Percentiles rank a stretch among this genome's conserved stretches.
These are phyloP conservation scores for Nymphaea colorata DNA, from an alignment of 164 flowering plant genomes.

Conservation along the genomic window DNA sequence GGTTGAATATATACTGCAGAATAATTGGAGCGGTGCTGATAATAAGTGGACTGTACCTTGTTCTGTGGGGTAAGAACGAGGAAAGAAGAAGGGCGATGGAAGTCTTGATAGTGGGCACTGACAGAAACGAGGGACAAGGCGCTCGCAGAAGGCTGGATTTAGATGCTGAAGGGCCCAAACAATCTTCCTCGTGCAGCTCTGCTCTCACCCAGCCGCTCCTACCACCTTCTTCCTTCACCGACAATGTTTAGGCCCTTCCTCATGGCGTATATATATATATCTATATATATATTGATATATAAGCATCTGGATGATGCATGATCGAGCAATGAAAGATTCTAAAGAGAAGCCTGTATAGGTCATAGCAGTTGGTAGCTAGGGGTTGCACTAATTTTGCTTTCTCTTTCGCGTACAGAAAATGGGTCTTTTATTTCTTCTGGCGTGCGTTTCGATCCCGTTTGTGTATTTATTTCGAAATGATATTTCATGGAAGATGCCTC, in stretches of 20 bases:
- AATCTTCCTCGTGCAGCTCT: not conserved
- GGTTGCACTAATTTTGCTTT: no score
- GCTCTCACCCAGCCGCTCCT: not conserved
- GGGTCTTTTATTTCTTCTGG: no score
- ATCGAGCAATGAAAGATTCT: no score
- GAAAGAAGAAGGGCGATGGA: conserved; percentile 38
- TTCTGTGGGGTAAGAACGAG: conserved; percentile 91
- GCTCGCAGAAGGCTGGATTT: not conserved
- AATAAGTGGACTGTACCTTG: conserved; percentile 72
- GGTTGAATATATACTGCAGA: conserved; percentile 26
- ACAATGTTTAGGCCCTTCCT: not conserved
- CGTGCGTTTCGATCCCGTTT: no score
- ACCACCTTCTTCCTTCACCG: not conserved
- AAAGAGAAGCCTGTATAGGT: no score
- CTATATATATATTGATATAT: no score
- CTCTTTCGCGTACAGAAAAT: no score
- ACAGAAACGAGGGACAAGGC: not conserved
- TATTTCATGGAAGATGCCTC: not conserved
- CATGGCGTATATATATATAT: no score
- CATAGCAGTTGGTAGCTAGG: no score
- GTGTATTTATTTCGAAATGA: not conserved
- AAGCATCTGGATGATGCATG: not conserved
- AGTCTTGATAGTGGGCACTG: conserved; percentile 3
- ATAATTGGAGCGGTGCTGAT: conserved; percentile 88
- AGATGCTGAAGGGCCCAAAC: not conserved